These are phyloP conservation scores for Bothriochloa decipiens DNA, from an alignment of 176 grass and related monocot genomes.

Conservation along the genomic window DNA sequence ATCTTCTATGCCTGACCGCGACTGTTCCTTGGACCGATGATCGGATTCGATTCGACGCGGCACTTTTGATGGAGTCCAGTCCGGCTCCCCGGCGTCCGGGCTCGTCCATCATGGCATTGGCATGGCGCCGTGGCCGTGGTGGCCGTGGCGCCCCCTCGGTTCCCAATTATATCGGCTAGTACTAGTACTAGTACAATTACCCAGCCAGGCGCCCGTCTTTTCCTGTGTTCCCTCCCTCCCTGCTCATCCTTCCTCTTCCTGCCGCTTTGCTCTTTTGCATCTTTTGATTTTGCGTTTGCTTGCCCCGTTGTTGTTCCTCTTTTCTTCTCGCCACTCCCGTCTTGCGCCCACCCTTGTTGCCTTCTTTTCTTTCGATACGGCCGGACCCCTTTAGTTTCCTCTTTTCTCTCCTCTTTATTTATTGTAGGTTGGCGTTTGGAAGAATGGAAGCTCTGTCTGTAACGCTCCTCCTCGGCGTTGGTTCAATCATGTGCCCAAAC, in stretches of 20 bases:
- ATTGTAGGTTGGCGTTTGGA: constrained; percentile 8
- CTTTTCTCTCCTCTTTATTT: not conserved
- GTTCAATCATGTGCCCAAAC: constrained; percentile 52
- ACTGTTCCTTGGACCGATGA: constrained; percentile 91
- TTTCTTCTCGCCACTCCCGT: constrained; percentile 11
- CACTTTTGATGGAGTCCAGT: constrained; percentile 43
- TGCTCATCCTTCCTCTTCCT: constrained; percentile 1
- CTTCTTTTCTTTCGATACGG: constrained; percentile 43
- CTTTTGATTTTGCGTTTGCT: constrained; percentile 38
- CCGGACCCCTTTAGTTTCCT: constrained; percentile 18
- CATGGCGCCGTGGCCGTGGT: not conserved
- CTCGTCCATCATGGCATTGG: constrained; percentile 33
- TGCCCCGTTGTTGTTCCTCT: constrained; percentile 22
- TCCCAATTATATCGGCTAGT: constrained; percentile 44
- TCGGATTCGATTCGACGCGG: constrained; percentile 68
- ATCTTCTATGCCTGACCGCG: constrained; percentile 73
- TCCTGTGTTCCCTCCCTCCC: constrained; percentile 48
- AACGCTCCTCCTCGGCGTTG: not conserved
- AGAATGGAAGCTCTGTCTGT: constrained; percentile 3
- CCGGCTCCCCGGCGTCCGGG: not conserved
- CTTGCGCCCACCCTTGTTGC: not conserved
- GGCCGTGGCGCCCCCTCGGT: not conserved
- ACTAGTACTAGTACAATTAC: too few relatives aligned
- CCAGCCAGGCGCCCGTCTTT: constrained; percentile 48
- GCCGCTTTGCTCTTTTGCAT: constrained; percentile 55